Base-by-base conservation (phyloP, 768 basidiomycete genomes). In the Coprinopsis marcescibilis region DNA sequence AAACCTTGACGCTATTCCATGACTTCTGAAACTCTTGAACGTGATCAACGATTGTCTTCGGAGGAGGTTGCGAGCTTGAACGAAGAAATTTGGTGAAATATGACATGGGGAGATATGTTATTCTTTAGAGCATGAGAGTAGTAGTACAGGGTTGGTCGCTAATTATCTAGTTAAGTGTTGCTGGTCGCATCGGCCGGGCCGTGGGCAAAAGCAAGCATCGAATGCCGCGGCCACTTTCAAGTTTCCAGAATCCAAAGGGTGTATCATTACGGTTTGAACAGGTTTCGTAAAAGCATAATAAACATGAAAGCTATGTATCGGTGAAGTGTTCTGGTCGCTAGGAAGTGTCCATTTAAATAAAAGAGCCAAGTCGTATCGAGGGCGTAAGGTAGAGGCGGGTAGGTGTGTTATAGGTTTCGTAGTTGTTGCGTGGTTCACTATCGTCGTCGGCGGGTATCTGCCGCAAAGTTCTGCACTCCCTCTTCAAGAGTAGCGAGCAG, bases 71-170 rank as follows among this genome's bases (percentile, higher is more conserved):
- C 50, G 51, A 57, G 26, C 69, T 50, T 57, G 68, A 57, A 65
- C 70, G 59, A 59, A 91, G 69, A 58, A 90, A 89, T 60, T 87
- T 89, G 43, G 86, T 84, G 59, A 92, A 91, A 62, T 90, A 91
- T 57, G 89, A 86, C 87, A 89, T 89, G 55, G 41, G n/a, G n/a
- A n/a, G n/a, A n/a, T n/a, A n/a, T n/a, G n/a, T n/a, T n/a, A n/a
- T n/a, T n/a, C n/a, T n/a, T n/a, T n/a, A n/a, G n/a, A n/a, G n/a
- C n/a, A n/a, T n/a, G n/a, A n/a, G n/a, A n/a, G n/a, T n/a, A n/a
- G n/a, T n/a, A n/a, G n/a, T n/a, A n/a, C n/a, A n/a, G n/a, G n/a
- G n/a, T n/a, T n/a, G n/a, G n/a, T n/a, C n/a, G n/a, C n/a, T n/a
- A n/a, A n/a, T n/a, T n/a, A n/a, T n/a, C n/a, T n/a, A n/a, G n/a